These are phyloP conservation scores for Hypsizygus ulmarius DNA, from an alignment of 1,284 basidiomycete species.

Conservation along the genomic window DNA sequence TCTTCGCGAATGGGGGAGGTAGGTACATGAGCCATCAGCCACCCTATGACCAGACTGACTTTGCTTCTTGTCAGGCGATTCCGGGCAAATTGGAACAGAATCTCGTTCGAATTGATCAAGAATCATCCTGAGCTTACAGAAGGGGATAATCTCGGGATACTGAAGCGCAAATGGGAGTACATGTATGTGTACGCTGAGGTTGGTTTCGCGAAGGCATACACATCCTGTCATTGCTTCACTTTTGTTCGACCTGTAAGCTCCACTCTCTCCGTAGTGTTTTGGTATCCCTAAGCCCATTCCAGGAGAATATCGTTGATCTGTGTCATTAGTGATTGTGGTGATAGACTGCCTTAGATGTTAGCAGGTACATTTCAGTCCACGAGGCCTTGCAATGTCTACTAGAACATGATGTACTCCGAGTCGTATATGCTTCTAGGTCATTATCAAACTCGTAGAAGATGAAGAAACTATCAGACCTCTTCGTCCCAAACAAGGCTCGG, in stretches of 20 bases:
- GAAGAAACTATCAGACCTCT: constrained; percentile 20
- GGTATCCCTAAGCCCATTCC: neutral
- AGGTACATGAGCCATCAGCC: neutral
- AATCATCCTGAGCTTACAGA: constrained; percentile 40
- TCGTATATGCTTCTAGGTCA: too few species aligned
- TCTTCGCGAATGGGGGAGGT: constrained; percentile 60
- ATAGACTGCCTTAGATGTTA: neutral
- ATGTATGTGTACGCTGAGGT: constrained; percentile 53
- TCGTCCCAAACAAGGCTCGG: constrained; percentile 25
- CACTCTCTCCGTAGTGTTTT: neutral
- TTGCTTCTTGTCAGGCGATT: constrained; percentile 38
- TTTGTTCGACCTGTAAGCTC: constrained; percentile 35
- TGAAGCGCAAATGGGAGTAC: constrained; percentile 53
- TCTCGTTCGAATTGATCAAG: constrained; percentile 34
- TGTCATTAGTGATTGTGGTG: neutral
- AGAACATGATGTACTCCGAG: neutral
- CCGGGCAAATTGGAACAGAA: constrained; percentile 32
- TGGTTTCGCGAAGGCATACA: constrained; percentile 49
- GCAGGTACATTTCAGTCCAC: neutral
- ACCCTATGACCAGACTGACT: neutral
- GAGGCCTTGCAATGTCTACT: neutral
- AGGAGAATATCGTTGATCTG: constrained; percentile 7
- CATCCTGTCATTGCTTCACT: constrained; percentile 48
- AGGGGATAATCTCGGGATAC: constrained; percentile 35
- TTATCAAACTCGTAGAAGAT: too few species aligned